Evolutionary conservation across 192 early-diverging fungal species (phyloP).

Genomic region (Podila minutissima): DNA sequence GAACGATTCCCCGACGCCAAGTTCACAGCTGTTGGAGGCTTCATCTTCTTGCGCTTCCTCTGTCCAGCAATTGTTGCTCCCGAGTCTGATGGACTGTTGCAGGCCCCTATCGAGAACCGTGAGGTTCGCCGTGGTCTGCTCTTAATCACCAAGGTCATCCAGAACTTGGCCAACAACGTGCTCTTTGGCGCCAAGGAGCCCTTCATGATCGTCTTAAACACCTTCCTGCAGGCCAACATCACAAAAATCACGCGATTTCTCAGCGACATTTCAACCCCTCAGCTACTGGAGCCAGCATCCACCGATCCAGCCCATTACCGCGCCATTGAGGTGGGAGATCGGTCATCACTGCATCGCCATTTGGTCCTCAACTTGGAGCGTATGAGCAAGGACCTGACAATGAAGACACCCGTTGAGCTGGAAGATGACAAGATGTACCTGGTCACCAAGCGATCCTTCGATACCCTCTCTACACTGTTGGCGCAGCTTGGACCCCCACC

Average conservation of each 20-base stretch:
- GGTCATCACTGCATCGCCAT: constrained; percentile 65
- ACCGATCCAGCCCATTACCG: constrained; percentile 60
- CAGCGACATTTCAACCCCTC: constrained; percentile 74
- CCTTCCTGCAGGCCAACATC: constrained; percentile 86
- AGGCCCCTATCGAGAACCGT: constrained; percentile 60
- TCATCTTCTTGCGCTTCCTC: constrained; percentile 95
- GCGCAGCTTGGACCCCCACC: constrained; percentile 90
- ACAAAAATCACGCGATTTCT: constrained; percentile 83
- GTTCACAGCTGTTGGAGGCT: constrained; percentile 90
- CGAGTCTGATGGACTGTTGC: constrained; percentile 81
- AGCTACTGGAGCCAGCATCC: constrained; percentile 49
- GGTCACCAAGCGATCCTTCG: constrained; percentile 74
- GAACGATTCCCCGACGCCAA: constrained; percentile 87
- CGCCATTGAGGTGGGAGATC: constrained; percentile 50
- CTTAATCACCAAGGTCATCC: constrained; percentile 94
- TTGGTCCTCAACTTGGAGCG: constrained; percentile 76
- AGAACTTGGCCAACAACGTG: constrained; percentile 96
- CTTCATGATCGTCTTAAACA: constrained; percentile 94
- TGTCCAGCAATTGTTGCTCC: constrained; percentile 96
- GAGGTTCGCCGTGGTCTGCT: constrained; percentile 87
- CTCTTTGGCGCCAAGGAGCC: constrained; percentile 95
- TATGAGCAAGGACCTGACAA: constrained; percentile 71
- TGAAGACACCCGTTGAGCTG: constrained; percentile 45
- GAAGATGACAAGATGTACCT: constrained; percentile 54
- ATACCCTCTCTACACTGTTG: constrained; percentile 84